Evolutionary conservation across 2,329 filamentous ascomycete species (phyloP).

Genomic region (Onygenales sp.): DNA sequence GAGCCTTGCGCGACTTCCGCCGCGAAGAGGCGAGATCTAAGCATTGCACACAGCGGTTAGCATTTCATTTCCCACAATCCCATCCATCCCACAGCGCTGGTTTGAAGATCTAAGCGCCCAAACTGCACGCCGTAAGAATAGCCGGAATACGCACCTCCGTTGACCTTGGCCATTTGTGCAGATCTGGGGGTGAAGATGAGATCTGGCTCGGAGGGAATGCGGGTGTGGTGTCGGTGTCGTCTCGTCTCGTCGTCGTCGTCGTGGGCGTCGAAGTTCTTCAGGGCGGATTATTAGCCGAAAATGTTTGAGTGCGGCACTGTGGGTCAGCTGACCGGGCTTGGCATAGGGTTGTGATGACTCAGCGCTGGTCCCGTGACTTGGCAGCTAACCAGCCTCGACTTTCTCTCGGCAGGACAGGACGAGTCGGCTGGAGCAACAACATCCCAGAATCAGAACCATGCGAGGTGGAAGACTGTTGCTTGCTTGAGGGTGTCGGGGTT

Average conservation of each 20-base stretch:
- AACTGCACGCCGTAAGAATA: background rate
- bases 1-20: conserved; percentile 98
- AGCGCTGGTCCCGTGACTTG: conserved; percentile 1
- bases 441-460: no score
- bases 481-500: no score
- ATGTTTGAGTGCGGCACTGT: conserved; percentile 9
- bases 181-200: conserved; percentile 12
- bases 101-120: background rate
- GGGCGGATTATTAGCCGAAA: background rate
- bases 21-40: conserved; percentile 58
- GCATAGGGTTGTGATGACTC: conserved; percentile 10
- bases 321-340: conserved; percentile 12
- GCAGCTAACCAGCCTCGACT: background rate
- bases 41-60: background rate
- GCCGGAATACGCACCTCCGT: conserved; percentile 18
- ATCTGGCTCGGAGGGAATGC: conserved; percentile 6
- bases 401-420: background rate
- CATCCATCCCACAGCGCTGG: background rate
- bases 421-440: no score
- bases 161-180: conserved; percentile 23
- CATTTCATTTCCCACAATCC: background rate
- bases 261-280: background rate
- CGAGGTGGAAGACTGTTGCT: no score
- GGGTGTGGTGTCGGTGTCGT: background rate
- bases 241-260: conserved; percentile 1